phyloP scores from a whole-genome alignment of 2,329 filamentous ascomycete genomes.

The Cyphellophora europaea region DNA sequence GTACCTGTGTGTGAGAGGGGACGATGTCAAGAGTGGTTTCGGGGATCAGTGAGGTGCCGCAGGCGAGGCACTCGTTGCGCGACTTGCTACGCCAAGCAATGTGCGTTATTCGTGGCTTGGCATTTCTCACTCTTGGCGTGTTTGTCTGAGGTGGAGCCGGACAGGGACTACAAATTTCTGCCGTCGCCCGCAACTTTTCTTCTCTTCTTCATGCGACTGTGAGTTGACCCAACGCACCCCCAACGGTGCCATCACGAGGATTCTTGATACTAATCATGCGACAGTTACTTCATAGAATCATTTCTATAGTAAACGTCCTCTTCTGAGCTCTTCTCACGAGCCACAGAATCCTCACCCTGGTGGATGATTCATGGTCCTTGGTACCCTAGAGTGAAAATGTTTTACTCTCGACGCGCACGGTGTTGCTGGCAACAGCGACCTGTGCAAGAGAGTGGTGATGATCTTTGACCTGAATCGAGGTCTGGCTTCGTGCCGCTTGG shows the following conservation, averaged over 20 bases:
- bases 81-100: too few relatives aligned
- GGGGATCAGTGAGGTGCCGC: too few relatives aligned
- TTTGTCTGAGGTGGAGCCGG: too few relatives aligned
- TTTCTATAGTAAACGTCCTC: slow-evolving; percentile 95
- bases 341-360: slow-evolving; percentile 88
- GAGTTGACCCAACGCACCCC: slow-evolving; percentile 4
- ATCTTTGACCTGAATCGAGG: slow-evolving; percentile 61
- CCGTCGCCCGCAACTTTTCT: not conserved
- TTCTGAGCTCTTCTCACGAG: slow-evolving; percentile 88
- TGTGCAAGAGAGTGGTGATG: slow-evolving; percentile 74
- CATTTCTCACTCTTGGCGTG: too few relatives aligned
- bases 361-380: slow-evolving; percentile 86
- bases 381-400: slow-evolving; percentile 76
- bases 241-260: too few relatives aligned
- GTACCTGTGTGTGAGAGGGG: slow-evolving; percentile 10
- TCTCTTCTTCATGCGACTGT: not conserved
- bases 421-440: slow-evolving; percentile 15
- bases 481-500: slow-evolving; percentile 20
- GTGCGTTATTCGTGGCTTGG: too few relatives aligned
- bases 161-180: slow-evolving; percentile 1
- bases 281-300: slow-evolving; percentile 61
- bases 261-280: slow-evolving; percentile 10
- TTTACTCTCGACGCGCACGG: slow-evolving; percentile 37
- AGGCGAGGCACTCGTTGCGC: too few relatives aligned
- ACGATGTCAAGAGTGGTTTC: slow-evolving; percentile 4